Evolutionary conservation across 352 stramenopile genomes (phyloP).

Genomic region (Thalassiosira delicatula): DNA sequence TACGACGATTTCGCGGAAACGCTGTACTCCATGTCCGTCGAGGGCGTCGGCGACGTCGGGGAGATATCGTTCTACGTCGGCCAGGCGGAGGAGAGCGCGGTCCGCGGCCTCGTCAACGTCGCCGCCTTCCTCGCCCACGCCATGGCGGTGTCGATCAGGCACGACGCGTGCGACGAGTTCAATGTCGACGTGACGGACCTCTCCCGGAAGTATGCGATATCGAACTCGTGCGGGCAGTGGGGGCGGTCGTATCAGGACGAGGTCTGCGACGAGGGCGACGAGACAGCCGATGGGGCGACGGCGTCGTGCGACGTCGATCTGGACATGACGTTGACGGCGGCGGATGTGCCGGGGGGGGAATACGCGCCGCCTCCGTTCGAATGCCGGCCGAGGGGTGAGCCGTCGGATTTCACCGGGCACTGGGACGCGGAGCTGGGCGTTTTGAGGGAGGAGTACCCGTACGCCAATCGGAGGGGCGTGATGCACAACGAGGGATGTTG

Average conservation of each 20-base stretch:
- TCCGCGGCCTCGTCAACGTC: conserved; percentile 39
- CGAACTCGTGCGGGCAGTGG: conserved; percentile 67
- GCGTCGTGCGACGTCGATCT: neutral
- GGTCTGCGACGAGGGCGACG: conserved; percentile 57
- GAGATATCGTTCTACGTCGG: too few species aligned
- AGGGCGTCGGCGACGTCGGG: conserved; percentile 27
- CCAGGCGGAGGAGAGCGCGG: too few species aligned
- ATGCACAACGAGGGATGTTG: too few species aligned
- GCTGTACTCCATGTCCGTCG: conserved; percentile 26
- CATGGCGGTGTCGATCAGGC: conserved; percentile 71
- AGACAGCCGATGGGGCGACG: conserved; percentile 3
- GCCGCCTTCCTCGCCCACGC: conserved; percentile 54
- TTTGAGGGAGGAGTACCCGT: too few species aligned
- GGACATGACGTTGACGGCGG: neutral
- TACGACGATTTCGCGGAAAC: conserved; percentile 34
- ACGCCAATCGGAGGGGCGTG: too few species aligned
- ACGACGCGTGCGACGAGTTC: conserved; percentile 55
- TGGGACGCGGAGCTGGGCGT: too few species aligned
- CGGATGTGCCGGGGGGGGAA: neutral
- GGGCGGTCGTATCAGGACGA: conserved; percentile 71
- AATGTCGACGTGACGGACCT: conserved; percentile 30
- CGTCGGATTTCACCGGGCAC: neutral
- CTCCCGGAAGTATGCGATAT: too few species aligned
- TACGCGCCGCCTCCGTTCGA: neutral
- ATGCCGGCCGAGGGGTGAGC: neutral